Evolutionary conservation across 495 filamentous ascomycete genomes (phyloP), one percentile per base, ranked within the genome.

Genomic region (Trichoderma reesei): DNA sequence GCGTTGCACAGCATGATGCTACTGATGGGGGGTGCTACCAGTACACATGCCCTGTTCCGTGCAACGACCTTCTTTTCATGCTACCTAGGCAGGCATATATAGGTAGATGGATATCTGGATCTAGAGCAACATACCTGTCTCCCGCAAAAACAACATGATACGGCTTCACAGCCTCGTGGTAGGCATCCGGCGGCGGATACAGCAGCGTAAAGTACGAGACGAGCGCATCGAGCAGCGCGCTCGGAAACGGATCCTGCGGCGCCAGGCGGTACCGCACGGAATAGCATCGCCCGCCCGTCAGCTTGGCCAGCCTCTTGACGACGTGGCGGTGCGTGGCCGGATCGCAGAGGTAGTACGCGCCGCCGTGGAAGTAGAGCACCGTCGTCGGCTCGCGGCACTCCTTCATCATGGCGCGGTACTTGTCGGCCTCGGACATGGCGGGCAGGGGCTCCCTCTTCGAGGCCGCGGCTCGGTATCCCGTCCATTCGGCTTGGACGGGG

Each of bases 361-460:
- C 93, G 51, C 93, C 93, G 71, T 98, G 93, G 72, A 96, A 87
- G 71, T 91, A 96, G 36, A 96, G 76, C 1, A 96, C 74, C 0
- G 90, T 92, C 41, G 82, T 82, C n/a, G 84, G 78, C 31, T 78
- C 83, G 10, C 73, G 81, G 34, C 84, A 80, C 67, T 95, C 91
- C 67, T 81, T 83, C 78, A 89, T 86, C 76, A 97, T 71, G 60
- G 81, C 79, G 60, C 75, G 75, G 72, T 91, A 97, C 69, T 90
- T 91, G 66, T 87, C 80, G 61, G 78, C 75, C 68, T 96, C 89
- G 1, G 85, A 80, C 37, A 90, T 79, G 4, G 80, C 76, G 0
- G 85, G 85, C 61, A 81, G 78, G 9, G 74, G 74, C 5, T 79
- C 77, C 18, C 85, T 78, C 60, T 81, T 76, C 11, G 76, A 76